Conservation (phyloP, 768 basidiomycete genomes). For the Sarcodon aspratus region DNA sequence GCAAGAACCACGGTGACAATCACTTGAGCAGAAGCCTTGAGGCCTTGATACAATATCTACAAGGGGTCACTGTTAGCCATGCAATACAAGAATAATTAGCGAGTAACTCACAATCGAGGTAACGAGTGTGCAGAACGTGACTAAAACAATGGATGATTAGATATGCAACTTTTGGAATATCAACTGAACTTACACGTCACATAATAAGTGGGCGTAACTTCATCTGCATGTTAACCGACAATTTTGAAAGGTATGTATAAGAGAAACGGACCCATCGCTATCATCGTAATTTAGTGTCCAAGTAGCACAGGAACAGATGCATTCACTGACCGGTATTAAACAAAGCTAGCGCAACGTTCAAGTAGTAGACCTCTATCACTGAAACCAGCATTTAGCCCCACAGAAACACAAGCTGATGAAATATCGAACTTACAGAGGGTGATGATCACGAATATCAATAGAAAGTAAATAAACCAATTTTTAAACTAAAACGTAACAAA, state of each 20-base stretch:
- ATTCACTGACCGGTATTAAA: conserved; percentile 66
- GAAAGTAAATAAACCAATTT: conserved; percentile 81
- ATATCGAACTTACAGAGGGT: conserved; percentile 47
- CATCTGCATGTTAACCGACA: conserved; percentile 2
- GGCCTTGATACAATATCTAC: conserved; percentile 79
- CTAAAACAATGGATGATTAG: conserved; percentile 19
- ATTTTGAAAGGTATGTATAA: not conserved
- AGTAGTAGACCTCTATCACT: conserved; percentile 86
- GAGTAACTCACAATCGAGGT: conserved; percentile 56
- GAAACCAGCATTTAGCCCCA: not conserved
- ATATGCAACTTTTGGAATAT: not conserved
- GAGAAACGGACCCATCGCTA: conserved; percentile 47
- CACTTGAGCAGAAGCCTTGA: conserved; percentile 58
- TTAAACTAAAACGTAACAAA: conserved; percentile 53
- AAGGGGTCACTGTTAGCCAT: not conserved
- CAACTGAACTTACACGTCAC: conserved; percentile 45
- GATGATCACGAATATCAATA: conserved; percentile 64
- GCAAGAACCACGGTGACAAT: conserved; percentile 85
- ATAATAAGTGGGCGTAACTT: conserved; percentile 77
- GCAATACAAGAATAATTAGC: not conserved
- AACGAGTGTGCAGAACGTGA: conserved; percentile 72
- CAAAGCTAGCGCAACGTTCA: conserved; percentile 85
- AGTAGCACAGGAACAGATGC: not conserved
- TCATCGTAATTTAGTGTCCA: conserved; percentile 3
- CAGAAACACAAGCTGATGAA: conserved; percentile 2